Percentiles rank a stretch among this genome's conserved stretches.
phyloP scores from a whole-genome alignment of 202 grass and related monocot genomes.

The Setaria viridis region DNA sequence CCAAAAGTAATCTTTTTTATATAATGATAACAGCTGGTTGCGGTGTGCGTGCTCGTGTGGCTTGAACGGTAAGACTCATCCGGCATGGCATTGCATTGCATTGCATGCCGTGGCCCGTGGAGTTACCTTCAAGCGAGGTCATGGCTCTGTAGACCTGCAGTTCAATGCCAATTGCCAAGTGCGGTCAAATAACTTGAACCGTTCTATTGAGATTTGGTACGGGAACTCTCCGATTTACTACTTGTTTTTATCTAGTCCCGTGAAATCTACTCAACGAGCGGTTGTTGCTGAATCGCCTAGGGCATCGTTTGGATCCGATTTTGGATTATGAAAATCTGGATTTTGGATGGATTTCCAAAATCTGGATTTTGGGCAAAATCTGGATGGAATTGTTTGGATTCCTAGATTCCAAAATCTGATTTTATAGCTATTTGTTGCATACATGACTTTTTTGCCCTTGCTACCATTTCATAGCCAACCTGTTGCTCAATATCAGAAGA shows the following conservation, averaged over 20 bases:
- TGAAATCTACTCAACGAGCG: not conserved
- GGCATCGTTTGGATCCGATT: no score
- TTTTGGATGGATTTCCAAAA: no score
- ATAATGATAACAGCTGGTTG: not conserved
- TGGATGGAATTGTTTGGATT: no score
- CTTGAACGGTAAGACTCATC: not conserved
- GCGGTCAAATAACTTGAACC: not conserved
- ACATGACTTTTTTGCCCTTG: no score
- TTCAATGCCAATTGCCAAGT: not conserved
- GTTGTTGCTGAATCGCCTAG: not conserved
- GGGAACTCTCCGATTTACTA: not conserved
- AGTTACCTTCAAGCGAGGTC: constrained; percentile 28
- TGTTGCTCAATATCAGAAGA: no score
- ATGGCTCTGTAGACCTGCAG: not conserved
- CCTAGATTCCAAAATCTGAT: no score
- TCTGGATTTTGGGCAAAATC: no score
- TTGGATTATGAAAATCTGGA: no score
- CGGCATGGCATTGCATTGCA: no score
- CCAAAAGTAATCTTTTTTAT: not conserved
- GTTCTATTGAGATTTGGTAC: not conserved
- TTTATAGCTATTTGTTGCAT: no score
- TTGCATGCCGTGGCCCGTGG: not conserved
- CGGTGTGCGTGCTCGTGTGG: not conserved
- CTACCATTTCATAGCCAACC: no score
- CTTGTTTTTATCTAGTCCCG: not conserved